Base-by-base conservation (phyloP, 2,329 filamentous ascomycete genomes). In the Fusarium beomiforme region DNA sequence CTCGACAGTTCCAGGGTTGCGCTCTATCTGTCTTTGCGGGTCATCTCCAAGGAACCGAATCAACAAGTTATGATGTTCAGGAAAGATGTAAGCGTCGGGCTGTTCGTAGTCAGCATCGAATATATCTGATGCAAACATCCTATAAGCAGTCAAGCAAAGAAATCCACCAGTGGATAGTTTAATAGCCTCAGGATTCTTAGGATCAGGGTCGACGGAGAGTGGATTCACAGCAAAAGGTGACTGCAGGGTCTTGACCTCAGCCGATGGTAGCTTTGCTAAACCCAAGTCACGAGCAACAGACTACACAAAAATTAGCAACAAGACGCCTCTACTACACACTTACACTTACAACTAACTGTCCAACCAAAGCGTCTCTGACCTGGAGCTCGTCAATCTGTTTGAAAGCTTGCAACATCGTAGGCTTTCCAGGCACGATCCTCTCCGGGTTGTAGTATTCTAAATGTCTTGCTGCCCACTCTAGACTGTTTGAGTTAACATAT, bases 381-480 rank as follows among this genome's bases (percentile, higher is more conserved):
- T 89, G 85, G 34, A 93, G 80, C 42, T 85, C 81, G 42, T 90
- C 85, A 17, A 92, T 87, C 43, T 91, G 85, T 46, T 89, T 88
- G 74, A 92, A 95, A 7, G 87, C 85, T 70, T 90, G 87, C 50
- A 88, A 86, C 72, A 89, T 85, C 4, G 90, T 93, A 71, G 83
- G 84, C 63, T 87, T 88, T 5, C 88, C 86, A 0, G 89, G 87
- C 10, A 94, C 85, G 24, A 89, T 84, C 75, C 86, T 89, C 59
- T 88, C 85, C 0, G 92, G 92, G 56, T 89, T 85, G 69, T 90
- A 89, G 64, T 87, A 90, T 79, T 95, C 93, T 68, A 92, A 85
- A 60, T 94, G 79, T 54, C 93, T 83, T 17, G 87, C 82, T 4
- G 89, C 86, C 90, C 89, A 91, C 47, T 88, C 86, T 78, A 91